A percentile compares a stretch with the other conserved stretches of the same genome.
phyloP scores from a whole-genome alignment of 441 rosid genomes.

The Populus tomentosa region DNA sequence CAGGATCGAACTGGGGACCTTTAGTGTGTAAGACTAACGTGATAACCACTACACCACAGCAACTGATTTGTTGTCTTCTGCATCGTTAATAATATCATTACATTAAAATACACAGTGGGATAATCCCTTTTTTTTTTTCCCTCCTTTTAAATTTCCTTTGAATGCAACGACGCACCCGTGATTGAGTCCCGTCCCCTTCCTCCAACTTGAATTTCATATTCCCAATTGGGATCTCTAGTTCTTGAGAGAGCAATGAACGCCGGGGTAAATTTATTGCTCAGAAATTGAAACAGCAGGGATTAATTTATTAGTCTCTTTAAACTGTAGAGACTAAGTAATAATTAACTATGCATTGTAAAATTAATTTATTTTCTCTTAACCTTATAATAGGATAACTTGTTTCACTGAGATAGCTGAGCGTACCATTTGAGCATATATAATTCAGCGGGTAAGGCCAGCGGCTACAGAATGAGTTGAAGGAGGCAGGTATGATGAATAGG shows the following conservation, averaged over 20 bases:
- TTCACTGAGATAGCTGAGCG: neutral
- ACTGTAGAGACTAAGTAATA: no score
- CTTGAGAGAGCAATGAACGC: neutral
- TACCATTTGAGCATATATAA: neutral
- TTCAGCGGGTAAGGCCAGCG: neutral
- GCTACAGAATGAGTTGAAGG: neutral
- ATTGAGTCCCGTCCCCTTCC: neutral
- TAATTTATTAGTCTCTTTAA: no score
- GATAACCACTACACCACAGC: no score
- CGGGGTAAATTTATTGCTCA: neutral
- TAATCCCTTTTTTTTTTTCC: neutral
- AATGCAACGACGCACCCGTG: neutral
- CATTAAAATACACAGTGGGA: no score
- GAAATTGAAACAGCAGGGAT: no score
- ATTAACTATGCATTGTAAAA: no score
- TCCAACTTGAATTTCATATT: neutral
- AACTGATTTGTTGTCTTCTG: neutral
- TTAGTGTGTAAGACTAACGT: no score
- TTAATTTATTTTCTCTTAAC: no score
- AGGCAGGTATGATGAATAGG: neutral
- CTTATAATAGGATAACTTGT: neutral
- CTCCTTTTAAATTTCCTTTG: no score
- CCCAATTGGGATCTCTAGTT: neutral
- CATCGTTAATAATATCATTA: accelerated
- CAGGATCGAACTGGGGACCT: no score